Conservation (phyloP, 2,329 filamentous ascomycete species). For the Fusarium austroafricanum region DNA sequence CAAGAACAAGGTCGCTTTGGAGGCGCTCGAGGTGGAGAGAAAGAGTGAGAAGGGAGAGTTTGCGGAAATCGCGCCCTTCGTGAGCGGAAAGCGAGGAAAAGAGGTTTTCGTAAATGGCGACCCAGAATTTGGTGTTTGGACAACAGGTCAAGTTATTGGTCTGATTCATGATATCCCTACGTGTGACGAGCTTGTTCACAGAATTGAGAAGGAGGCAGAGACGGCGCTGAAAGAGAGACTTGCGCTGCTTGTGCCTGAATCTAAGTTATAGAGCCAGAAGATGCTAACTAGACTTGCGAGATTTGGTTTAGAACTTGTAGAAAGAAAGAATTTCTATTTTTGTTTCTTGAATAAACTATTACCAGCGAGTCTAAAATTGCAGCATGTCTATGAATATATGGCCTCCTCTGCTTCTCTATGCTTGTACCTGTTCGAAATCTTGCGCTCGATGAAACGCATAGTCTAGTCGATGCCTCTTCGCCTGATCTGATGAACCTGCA, state of each 20-base stretch:
- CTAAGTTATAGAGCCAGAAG: constrained; percentile 65
- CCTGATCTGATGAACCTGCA: constrained; percentile 10
- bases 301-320: constrained; percentile 22
- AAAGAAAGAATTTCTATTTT: not conserved
- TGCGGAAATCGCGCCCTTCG: constrained; percentile 83
- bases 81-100: constrained; percentile 90
- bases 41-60: constrained; percentile 90
- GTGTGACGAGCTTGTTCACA: constrained; percentile 73
- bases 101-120: constrained; percentile 95
- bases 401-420: constrained; percentile 1
- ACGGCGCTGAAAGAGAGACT: constrained; percentile 71
- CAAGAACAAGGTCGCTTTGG: constrained; percentile 86
- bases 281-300: constrained; percentile 7
- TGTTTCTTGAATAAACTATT: constrained; percentile 7
- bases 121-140: constrained; percentile 94
- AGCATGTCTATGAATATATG: constrained; percentile 13
- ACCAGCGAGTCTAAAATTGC: constrained; percentile 5
- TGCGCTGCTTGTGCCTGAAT: constrained; percentile 64
- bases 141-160: constrained; percentile 93
- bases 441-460: constrained; percentile 35
- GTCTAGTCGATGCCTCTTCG: constrained; percentile 38
- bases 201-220: constrained; percentile 83
- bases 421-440: constrained; percentile 25
- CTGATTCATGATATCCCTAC: constrained; percentile 86
- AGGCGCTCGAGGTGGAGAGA: constrained; percentile 84